A percentile compares a stretch with the other conserved stretches of the same genome.
Conservation (phyloP, 192 early-diverging fungal species). For the Chytriomyces sp. region DNA sequence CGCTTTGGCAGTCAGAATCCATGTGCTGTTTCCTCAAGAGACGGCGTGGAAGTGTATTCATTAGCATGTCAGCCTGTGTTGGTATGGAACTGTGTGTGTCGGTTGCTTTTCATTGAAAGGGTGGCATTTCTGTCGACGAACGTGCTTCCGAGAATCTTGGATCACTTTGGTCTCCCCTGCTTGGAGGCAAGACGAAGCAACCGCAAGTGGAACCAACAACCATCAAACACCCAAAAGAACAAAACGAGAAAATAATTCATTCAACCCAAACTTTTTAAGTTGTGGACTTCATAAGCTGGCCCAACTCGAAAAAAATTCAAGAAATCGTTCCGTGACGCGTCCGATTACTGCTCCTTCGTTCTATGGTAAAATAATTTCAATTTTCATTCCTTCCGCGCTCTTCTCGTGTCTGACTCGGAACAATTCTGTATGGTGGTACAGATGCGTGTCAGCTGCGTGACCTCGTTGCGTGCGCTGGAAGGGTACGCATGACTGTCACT, state of each 20-base stretch:
- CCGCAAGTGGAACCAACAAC: neutral
- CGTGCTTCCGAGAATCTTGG: too few species aligned
- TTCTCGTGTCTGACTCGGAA: neutral
- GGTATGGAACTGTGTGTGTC: neutral
- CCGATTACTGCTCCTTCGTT: neutral
- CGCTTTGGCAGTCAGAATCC: neutral
- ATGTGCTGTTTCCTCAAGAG: neutral
- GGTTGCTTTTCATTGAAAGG: constrained; percentile 4
- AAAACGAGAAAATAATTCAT: too few species aligned
- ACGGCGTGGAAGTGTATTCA: constrained; percentile 4
- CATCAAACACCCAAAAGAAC: neutral
- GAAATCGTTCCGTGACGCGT: neutral
- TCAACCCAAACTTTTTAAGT: neutral
- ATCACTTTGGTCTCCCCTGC: neutral
- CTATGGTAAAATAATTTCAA: neutral
- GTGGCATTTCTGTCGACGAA: too few species aligned
- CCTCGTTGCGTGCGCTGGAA: neutral
- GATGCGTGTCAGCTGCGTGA: neutral
- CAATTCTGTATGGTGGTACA: neutral
- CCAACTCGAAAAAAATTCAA: too few species aligned
- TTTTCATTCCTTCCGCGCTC: neutral
- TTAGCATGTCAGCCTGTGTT: neutral
- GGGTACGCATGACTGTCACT: neutral
- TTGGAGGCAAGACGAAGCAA: neutral
- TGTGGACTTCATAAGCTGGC: too few species aligned